Evolutionary conservation across 176 grass and related monocot genomes (phyloP), one percentile per base, ranked within the genome.

Genomic region (Ampelocalamus luodianensis): DNA sequence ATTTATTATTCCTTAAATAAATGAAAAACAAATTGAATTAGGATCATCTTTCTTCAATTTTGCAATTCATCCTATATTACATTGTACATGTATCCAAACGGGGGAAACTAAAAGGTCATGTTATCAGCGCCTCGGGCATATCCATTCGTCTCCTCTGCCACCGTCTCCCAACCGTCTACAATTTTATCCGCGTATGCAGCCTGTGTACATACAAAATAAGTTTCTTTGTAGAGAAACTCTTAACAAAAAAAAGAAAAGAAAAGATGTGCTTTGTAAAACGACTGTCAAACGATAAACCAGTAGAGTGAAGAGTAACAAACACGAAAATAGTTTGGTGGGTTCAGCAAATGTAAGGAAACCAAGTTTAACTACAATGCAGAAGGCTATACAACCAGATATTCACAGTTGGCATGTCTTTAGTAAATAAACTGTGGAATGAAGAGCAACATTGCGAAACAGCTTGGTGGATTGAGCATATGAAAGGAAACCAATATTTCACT

Each of bases 111-210:
- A 37, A 44, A 83, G 17, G 69, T 46, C 1, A 36, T 23, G 72
- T 79, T 32, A 82, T 70, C 71, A 36, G 53, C 65, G 32, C 46
- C 85, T 80, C 81, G 86, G 10, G 77, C 88, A 83, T 99, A 94
- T 66, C 69, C 92, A 42, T 88, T 88, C 1, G 94, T 96, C 83
- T 99, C 96, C 51, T 96, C 88, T 5, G 89, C 88, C 3, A 99
- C 91, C 0, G 89, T 84, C 81, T 91, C 96, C 96, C 96, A 99
- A 27, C 92, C 91, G 64, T 93, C 92, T 4, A 89, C 90, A 38
- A 99, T 91, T 65, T 99, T 99, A 71, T 99, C 96, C 16, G 88
- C 91, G 50, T 99, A 99, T 4, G 91, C 88, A 34, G 91, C 96
- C 96, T 99, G 88, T 67, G 55, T 64, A 51, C 61, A 91, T 53